These are phyloP conservation scores for Gyrodon lividus DNA, from an alignment of 768 basidiomycete genomes.

Conservation along the genomic window DNA sequence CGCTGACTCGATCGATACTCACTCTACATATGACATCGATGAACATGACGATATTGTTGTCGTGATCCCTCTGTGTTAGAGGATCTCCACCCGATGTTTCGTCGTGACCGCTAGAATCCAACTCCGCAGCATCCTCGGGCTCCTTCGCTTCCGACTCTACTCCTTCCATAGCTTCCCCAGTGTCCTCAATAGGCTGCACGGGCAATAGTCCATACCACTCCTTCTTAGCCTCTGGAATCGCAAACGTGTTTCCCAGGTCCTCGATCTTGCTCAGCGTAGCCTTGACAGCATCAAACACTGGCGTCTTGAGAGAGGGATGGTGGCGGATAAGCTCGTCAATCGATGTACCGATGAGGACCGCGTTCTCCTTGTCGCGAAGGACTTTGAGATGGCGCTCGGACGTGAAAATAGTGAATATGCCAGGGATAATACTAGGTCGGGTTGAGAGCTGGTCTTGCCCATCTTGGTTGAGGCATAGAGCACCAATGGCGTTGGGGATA, in stretches of 20 bases:
- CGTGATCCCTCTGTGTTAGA: conserved; percentile 52
- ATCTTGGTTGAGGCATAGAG: conserved; percentile 88
- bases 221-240: conserved; percentile 53
- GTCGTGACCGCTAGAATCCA: conserved; percentile 14
- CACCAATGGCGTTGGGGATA: conserved; percentile 93
- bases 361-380: conserved; percentile 90
- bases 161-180: conserved; percentile 52
- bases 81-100: conserved; percentile 32
- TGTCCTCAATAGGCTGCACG: conserved; percentile 15
- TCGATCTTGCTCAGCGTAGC: conserved; percentile 71
- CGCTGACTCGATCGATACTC: conserved; percentile 26
- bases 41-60: conserved; percentile 74
- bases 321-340: conserved; percentile 96
- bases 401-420: conserved; percentile 83
- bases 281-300: conserved; percentile 78
- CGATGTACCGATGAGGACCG: conserved; percentile 81
- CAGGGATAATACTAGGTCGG: conserved; percentile 79
- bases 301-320: conserved; percentile 80
- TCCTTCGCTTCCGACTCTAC: conserved; percentile 24
- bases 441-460: conserved; percentile 80
- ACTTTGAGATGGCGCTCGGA: conserved; percentile 81
- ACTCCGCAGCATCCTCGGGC: conserved; percentile 19
- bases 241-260: conserved; percentile 62
- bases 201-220: conserved; percentile 65
- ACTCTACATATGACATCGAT: conserved; percentile 81